These are phyloP conservation scores for Lentinula edodes DNA, from an alignment of 768 basidiomycete genomes.

Conservation along the genomic window DNA sequence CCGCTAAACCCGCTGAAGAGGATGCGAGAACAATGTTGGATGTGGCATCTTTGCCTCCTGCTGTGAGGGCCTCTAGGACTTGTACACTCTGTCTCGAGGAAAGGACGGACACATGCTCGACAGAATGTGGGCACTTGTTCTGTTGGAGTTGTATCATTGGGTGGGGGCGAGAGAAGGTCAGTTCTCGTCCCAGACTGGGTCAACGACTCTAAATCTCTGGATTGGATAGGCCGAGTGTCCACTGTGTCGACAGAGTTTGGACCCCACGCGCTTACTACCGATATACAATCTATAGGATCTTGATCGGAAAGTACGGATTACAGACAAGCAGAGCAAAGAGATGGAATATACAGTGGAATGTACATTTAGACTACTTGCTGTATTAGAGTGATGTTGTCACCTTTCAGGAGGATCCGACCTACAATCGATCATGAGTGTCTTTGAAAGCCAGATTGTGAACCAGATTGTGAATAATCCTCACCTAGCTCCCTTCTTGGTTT, in stretches of 20 bases:
- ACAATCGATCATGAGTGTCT: neutral
- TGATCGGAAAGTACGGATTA: neutral
- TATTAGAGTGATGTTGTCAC: constrained; percentile 98
- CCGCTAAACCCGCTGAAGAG: constrained; percentile 57
- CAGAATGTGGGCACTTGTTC: constrained; percentile 87
- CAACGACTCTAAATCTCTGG: neutral
- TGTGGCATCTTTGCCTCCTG: constrained; percentile 46
- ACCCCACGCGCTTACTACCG: constrained; percentile 64
- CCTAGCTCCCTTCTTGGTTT: constrained; percentile 84
- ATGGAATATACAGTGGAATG: neutral
- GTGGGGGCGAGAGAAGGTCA: constrained; percentile 84
- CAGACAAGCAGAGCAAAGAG: neutral
- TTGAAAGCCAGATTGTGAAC: constrained; percentile 1
- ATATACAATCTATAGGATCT: constrained; percentile 71
- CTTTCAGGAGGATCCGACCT: constrained; percentile 96
- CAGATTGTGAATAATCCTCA: constrained; percentile 27
- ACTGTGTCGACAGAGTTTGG: constrained; percentile 73
- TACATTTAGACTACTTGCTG: constrained; percentile 49
- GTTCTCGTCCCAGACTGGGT: constrained; percentile 3
- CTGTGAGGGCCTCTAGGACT: constrained; percentile 51
- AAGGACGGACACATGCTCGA: constrained; percentile 73
- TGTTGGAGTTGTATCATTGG: constrained; percentile 88
- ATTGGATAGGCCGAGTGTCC: constrained; percentile 74
- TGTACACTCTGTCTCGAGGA: constrained; percentile 87
- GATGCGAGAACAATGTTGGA: constrained; percentile 67